phyloP scores from a whole-genome alignment of 768 basidiomycete species.

The Mycena vitilis region DNA sequence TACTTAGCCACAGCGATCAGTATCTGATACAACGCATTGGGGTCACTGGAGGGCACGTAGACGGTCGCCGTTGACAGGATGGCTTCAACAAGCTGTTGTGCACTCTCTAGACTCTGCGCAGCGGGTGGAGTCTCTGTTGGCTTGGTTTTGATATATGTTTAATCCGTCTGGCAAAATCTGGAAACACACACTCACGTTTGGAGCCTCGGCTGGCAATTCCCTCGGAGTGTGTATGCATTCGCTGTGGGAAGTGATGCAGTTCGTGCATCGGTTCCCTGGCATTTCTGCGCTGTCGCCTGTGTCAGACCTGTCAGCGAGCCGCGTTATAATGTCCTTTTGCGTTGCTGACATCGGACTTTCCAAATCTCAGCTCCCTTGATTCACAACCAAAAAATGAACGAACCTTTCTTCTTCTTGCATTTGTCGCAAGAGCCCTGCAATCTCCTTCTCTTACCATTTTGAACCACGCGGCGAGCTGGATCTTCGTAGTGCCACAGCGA shows the following conservation, averaged over 20 bases:
- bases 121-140: not conserved
- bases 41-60: conserved; percentile 12
- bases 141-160: not conserved
- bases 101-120: not conserved
- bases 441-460: conserved; percentile 18
- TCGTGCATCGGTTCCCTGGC: conserved; percentile 65
- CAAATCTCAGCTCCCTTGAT: not conserved
- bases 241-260: conserved; percentile 59
- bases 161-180: not conserved
- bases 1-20: conserved; percentile 8
- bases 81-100: conserved; percentile 3
- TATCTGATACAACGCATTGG: not conserved
- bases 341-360: conserved; percentile 8
- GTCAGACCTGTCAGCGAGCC: not conserved
- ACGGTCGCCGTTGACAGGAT: conserved; percentile 17
- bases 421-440: conserved; percentile 6
- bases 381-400: too few species aligned
- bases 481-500: too few species aligned
- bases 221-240: conserved; percentile 70
- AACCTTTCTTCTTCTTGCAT: conserved; percentile 11
- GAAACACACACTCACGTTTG: too few species aligned
- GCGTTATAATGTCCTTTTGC: not conserved
- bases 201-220: conserved; percentile 45
- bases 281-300: conserved; percentile 69
- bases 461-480: not conserved